Evolutionary conservation across 2,329 filamentous ascomycete genomes (phyloP).

Genomic region (Ceratocystis variospora): DNA sequence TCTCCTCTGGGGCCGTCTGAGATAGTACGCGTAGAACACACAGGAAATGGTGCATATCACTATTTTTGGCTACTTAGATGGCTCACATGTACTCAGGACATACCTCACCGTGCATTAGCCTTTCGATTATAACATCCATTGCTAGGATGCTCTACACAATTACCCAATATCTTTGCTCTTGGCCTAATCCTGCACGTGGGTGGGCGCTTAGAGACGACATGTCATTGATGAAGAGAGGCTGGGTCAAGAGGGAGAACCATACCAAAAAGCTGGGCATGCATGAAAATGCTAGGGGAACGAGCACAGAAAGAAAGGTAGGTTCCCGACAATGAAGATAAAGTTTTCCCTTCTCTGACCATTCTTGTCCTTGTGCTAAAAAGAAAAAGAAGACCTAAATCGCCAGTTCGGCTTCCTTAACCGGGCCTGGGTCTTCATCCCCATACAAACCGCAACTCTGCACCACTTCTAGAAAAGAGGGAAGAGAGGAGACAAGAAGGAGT

Average conservation of each 20-base stretch:
- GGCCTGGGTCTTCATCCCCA: not conserved
- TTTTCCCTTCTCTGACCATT: not conserved
- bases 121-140: not conserved
- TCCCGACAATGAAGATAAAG: conserved; percentile 5
- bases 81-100: not conserved
- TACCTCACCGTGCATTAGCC: not conserved
- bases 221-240: not conserved
- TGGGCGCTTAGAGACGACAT: conserved; percentile 2
- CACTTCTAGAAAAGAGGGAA: too few species aligned
- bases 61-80: not conserved
- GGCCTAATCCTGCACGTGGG: conserved; percentile 3
- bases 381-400: not conserved
- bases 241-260: not conserved
- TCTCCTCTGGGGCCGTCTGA: too few species aligned
- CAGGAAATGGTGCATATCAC: too few species aligned
- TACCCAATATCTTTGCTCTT: not conserved
- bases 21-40: too few species aligned
- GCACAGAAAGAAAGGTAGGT: not conserved
- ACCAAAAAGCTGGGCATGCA: not conserved
- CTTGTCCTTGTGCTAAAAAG: not conserved
- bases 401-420: conserved; percentile 3
- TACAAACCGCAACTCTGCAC: too few species aligned
- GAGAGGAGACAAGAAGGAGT: too few species aligned
- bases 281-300: not conserved
- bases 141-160: not conserved